These are phyloP conservation scores for Cryptococcus floricola DNA, from an alignment of 1,284 basidiomycete genomes.

Conservation along the genomic window DNA sequence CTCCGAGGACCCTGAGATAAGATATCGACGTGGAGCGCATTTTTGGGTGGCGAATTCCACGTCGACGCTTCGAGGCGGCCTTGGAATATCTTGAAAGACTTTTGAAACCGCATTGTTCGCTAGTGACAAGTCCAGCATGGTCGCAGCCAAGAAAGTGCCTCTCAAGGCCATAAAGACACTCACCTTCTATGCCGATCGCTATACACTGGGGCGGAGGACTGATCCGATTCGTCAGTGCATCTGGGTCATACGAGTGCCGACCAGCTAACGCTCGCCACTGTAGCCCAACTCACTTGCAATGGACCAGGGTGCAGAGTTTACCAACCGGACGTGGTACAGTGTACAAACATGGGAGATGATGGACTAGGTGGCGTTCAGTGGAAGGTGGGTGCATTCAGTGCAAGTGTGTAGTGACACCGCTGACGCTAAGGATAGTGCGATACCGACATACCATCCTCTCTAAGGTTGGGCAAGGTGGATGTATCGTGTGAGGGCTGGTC, in stretches of 20 bases:
- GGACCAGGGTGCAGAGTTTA: slow-evolving; percentile 71
- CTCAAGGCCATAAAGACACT: slow-evolving; percentile 68
- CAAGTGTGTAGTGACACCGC: not conserved
- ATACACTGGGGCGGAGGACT: slow-evolving; percentile 65
- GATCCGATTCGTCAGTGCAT: slow-evolving; percentile 56
- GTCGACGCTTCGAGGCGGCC: not conserved
- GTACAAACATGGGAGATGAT: slow-evolving; percentile 68
- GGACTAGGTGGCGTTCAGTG: slow-evolving; percentile 72
- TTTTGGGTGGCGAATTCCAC: slow-evolving; percentile 10
- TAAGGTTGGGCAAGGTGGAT: slow-evolving; percentile 75
- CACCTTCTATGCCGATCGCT: slow-evolving; percentile 68
- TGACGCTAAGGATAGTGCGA: slow-evolving; percentile 60
- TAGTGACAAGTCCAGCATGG: not conserved
- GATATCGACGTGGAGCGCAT: slow-evolving; percentile 17
- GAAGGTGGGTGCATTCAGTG: slow-evolving; percentile 56
- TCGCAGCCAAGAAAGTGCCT: slow-evolving; percentile 49
- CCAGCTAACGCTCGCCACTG: not conserved
- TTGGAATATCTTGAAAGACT: not conserved
- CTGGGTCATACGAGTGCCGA: not conserved
- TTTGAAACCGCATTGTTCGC: not conserved
- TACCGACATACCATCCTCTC: slow-evolving; percentile 74
- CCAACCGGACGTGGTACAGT: slow-evolving; percentile 81
- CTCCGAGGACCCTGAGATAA: not conserved
- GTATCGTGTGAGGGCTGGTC: slow-evolving; percentile 88
- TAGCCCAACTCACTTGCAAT: slow-evolving; percentile 68